Base-by-base conservation (phyloP, 345 rosid species). In the Rhizophora mangle region DNA sequence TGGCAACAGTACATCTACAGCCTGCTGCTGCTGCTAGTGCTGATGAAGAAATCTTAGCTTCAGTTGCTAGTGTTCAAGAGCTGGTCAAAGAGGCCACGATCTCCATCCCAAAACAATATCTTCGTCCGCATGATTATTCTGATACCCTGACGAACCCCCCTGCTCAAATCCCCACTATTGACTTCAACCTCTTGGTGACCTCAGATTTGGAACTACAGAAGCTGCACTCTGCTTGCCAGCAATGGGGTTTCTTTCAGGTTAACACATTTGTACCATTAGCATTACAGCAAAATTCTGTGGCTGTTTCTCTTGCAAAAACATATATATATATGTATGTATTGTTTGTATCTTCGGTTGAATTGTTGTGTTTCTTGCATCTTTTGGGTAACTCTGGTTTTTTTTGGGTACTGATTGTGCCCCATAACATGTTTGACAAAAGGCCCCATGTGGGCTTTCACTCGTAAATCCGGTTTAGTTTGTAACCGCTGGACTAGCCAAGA, bases 161-260 rank as follows among this genome's bases (percentile, higher is more conserved):
- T 5, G 43, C 60, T 27, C 13, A 63, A 7, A 1, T 75, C 27
- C 84, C 84, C 2, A 75, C 68, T 3, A 39, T 81, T 72, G 84
- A 78, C 66, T 26, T 81, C 32, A 29, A 74, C 21, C 53, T 46
- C 18, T 22, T 81, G 65, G 26, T 74, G 20, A 63, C 64, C n/a
- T 1, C 37, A 4, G 68, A 63, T 2, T 43, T 37, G 13, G 80
- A 81, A 34, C 75, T 78, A 4, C 57, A 72, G 34, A 75, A 66
- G 73, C 37, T 81, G 51, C 76, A 81, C 68, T 65, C 76, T 47
- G 9, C 69, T 18, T 75, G 77, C 71, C 69, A 75, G 63, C 80
- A 81, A 53, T 81, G 84, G 84, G 84, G 82, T 29, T n/a, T 78
- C 71, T 75, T 81, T 68, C 84, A 81, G 84, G 84, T 81, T 43